A percentile compares a stretch with the other conserved stretches of the same genome.
Conservation (phyloP, 345 rosid species). For the Pelargonium nanum region DNA sequence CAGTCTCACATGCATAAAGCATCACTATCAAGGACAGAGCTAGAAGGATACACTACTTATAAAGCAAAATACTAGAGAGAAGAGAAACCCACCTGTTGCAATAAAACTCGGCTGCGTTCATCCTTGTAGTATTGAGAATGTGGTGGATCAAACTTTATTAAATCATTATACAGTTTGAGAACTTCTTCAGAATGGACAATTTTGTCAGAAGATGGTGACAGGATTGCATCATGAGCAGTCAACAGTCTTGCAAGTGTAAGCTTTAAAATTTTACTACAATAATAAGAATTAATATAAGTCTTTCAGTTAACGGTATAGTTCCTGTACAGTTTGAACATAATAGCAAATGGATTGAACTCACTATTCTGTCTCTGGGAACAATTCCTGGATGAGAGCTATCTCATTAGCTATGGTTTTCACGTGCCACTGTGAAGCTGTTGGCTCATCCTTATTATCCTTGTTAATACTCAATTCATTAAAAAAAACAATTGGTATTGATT, state of each 20-base stretch:
- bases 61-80: conserved; percentile 1
- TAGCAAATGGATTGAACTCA: conserved; percentile 20
- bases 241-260: conserved; percentile 80
- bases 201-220: conserved; percentile 18
- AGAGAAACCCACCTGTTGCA: conserved; percentile 40
- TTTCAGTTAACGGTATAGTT: neutral
- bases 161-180: conserved; percentile 48
- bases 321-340: conserved; percentile 6
- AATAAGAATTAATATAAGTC: neutral
- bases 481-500: conserved; percentile 22
- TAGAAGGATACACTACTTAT: neutral
- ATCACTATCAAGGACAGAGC: neutral
- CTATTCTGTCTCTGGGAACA: conserved; percentile 47
- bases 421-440: conserved; percentile 44
- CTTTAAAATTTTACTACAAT: conserved; percentile 82
- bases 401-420: conserved; percentile 38
- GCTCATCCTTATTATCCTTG: conserved; percentile 22
- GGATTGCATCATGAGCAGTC: conserved; percentile 51
- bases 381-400: conserved; percentile 42
- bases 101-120: conserved; percentile 49
- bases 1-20: neutral
- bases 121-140: conserved; percentile 74
- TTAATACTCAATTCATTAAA: conserved; percentile 22
- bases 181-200: conserved; percentile 46
- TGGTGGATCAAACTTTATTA: conserved; percentile 58